These are phyloP conservation scores for Tulasnella sp. DNA, from an alignment of 768 basidiomycete genomes.

Conservation along the genomic window DNA sequence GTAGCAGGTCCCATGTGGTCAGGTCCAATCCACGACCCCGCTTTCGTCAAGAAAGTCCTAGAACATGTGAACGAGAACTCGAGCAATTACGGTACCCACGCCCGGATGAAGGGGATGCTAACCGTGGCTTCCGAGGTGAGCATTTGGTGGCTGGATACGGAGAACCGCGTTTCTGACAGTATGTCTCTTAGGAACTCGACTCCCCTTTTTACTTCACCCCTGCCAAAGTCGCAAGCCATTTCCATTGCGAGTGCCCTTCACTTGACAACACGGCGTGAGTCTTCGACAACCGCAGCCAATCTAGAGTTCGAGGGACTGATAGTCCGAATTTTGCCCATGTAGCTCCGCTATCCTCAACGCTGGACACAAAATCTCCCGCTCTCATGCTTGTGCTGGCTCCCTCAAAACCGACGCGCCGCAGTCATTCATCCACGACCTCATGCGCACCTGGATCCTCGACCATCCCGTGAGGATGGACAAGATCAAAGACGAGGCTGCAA, in stretches of 20 bases:
- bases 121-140: slow-evolving; percentile 78
- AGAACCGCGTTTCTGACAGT: neutral
- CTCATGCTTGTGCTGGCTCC: slow-evolving; percentile 83
- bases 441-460: slow-evolving; percentile 72
- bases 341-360: slow-evolving; percentile 87
- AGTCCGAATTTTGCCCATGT: slow-evolving; percentile 1
- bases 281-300: neutral
- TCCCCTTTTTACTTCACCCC: slow-evolving; percentile 86
- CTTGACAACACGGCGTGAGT: slow-evolving; percentile 69
- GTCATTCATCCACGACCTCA: slow-evolving; percentile 67
- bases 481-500: slow-evolving; percentile 63
- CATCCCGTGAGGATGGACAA: slow-evolving; percentile 83
- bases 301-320: neutral
- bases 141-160: neutral
- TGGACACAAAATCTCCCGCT: slow-evolving; percentile 77
- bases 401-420: slow-evolving; percentile 81
- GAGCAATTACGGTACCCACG: slow-evolving; percentile 63
- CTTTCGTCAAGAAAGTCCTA: slow-evolving; percentile 68
- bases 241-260: slow-evolving; percentile 73
- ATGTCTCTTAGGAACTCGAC: slow-evolving; percentile 53
- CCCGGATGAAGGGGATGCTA: slow-evolving; percentile 93
- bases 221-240: slow-evolving; percentile 63
- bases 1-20: slow-evolving; percentile 97
- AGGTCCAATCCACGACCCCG: slow-evolving; percentile 68
- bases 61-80: slow-evolving; percentile 57